Percentiles rank a stretch among this genome's conserved stretches.
These are phyloP conservation scores for Perkinsus chesapeaki DNA, from an alignment of 169 alveolate genomes.

Conservation along the genomic window DNA sequence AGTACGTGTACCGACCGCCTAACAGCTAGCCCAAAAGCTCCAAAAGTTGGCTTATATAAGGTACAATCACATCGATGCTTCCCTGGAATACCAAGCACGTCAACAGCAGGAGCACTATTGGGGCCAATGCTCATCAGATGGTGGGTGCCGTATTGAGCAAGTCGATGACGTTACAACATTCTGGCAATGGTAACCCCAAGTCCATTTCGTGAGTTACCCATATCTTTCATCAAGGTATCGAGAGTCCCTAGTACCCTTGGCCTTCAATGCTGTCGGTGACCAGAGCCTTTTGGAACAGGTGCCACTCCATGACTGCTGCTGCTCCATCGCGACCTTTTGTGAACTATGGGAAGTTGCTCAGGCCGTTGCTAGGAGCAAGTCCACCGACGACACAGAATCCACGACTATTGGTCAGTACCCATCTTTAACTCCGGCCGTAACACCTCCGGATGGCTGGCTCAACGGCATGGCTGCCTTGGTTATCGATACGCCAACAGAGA, in stretches of 20 bases:
- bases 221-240: not conserved
- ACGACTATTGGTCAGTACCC: not conserved
- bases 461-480: not conserved
- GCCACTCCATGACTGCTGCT: no score
- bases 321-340: not conserved
- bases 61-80: not conserved
- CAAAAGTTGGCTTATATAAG: not conserved
- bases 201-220: not conserved
- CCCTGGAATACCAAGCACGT: not conserved
- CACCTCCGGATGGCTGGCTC: not conserved
- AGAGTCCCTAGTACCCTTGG: not conserved
- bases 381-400: not conserved
- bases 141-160: not conserved
- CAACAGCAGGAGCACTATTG: not conserved
- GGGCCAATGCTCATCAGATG: not conserved
- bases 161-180: not conserved
- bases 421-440: not conserved
- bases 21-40: not conserved
- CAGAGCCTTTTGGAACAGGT: not conserved
- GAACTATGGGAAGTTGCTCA: not conserved
- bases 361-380: not conserved
- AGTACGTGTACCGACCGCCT: no score
- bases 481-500: not conserved
- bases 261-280: not conserved
- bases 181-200: not conserved